Percentiles rank a stretch among this genome's conserved stretches.
Conservation (phyloP, 169 alveolate species). For the Cryptosporidium tyzzeri region DNA sequence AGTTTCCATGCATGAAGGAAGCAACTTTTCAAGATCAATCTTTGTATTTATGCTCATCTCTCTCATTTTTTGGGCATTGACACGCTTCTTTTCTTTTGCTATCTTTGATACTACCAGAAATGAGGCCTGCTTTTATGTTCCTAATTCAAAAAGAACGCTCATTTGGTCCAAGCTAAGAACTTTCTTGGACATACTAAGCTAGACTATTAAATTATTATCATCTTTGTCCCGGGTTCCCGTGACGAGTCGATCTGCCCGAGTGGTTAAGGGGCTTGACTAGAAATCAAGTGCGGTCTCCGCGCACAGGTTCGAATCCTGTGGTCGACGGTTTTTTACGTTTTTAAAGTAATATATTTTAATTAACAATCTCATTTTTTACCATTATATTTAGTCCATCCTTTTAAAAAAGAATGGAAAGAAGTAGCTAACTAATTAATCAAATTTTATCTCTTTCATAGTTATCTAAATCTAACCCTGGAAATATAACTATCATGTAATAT, state of each 20-base stretch:
- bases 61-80: slow-evolving; percentile 56
- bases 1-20: slow-evolving; percentile 68
- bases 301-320: slow-evolving; percentile 79
- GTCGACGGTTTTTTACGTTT: slow-evolving; percentile 59
- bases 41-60: slow-evolving; percentile 66
- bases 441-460: too few relatives aligned
- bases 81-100: slow-evolving; percentile 59
- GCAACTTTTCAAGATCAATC: slow-evolving; percentile 68
- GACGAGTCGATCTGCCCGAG: slow-evolving; percentile 77
- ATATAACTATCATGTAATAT: too few relatives aligned
- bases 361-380: background rate
- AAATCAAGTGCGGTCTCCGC: slow-evolving; percentile 79
- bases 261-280: slow-evolving; percentile 79
- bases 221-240: background rate
- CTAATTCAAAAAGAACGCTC: slow-evolving; percentile 42
- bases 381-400: background rate
- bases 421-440: background rate
- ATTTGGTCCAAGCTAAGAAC: slow-evolving; percentile 46
- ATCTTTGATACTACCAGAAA: slow-evolving; percentile 32
- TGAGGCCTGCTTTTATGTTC: slow-evolving; percentile 70
- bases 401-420: background rate
- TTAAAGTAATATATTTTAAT: background rate
- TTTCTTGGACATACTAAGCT: slow-evolving; percentile 30
- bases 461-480: too few relatives aligned
- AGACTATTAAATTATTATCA: background rate